These are phyloP conservation scores for Logfia minima DNA, from an alignment of 129 eudicot species.

Conservation along the genomic window DNA sequence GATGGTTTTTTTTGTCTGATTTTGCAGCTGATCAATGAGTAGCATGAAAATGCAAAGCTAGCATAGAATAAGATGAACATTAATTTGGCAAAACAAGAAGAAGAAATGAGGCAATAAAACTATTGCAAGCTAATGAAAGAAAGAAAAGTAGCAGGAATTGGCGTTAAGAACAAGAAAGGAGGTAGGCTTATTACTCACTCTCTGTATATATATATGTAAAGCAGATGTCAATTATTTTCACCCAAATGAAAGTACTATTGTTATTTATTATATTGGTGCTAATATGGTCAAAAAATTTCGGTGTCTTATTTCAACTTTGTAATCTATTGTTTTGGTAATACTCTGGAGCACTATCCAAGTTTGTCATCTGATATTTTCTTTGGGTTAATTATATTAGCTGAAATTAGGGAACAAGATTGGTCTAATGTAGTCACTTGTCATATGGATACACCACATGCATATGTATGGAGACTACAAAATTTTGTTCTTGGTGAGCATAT, in stretches of 20 bases:
- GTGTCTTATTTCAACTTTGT: not conserved
- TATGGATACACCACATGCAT: conserved; percentile 80
- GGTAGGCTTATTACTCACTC: too few species aligned
- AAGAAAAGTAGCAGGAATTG: too few species aligned
- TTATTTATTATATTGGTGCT: not conserved
- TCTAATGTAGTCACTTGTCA: conserved; percentile 97
- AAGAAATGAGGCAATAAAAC: too few species aligned
- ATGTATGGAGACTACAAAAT: conserved; percentile 97
- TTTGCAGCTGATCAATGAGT: too few species aligned
- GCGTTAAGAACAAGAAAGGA: too few species aligned
- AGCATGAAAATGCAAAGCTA: too few species aligned
- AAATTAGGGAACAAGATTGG: conserved; percentile 98
- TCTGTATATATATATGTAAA: too few species aligned
- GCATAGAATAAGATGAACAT: too few species aligned
- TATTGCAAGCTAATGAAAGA: too few species aligned
- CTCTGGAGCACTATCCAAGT: not conserved
- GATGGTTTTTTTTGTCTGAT: too few species aligned
- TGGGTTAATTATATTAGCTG: conserved; percentile 45
- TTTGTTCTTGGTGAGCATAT: conserved; percentile 95
- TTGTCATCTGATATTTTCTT: conserved; percentile 28
- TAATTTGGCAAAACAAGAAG: too few species aligned
- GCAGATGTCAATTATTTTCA: too few species aligned
- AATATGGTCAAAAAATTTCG: not conserved
- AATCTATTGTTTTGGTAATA: not conserved
- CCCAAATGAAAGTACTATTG: not conserved